Percentiles rank a stretch among this genome's conserved stretches.
Evolutionary conservation across 2,329 filamentous ascomycete species (phyloP).

Genomic region (Aspergillus novofumigatus): DNA sequence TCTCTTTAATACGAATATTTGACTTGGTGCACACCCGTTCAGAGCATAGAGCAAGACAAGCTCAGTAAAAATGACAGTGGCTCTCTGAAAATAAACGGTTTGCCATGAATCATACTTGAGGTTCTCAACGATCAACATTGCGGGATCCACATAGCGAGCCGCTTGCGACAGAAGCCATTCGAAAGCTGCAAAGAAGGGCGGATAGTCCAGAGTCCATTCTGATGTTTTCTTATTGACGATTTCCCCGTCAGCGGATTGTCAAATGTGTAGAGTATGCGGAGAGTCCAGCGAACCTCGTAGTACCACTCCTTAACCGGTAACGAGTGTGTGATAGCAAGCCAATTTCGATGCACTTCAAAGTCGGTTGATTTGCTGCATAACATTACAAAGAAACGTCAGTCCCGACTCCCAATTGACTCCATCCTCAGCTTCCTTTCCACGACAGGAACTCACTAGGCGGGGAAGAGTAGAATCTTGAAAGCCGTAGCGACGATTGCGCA

Average conservation of each 20-base stretch:
- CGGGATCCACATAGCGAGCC: slow-evolving; percentile 71
- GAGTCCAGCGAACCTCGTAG: slow-evolving; percentile 60
- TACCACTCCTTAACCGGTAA: slow-evolving; percentile 89
- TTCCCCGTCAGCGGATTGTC: slow-evolving; percentile 4
- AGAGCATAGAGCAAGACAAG: slow-evolving; percentile 79
- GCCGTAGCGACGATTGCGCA: slow-evolving; percentile 81
- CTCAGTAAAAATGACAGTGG: slow-evolving; percentile 83
- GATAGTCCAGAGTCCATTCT: slow-evolving; percentile 99
- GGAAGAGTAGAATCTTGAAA: slow-evolving; percentile 87
- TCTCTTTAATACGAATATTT: not conserved
- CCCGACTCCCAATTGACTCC: not conserved
- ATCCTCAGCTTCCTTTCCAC: not conserved
- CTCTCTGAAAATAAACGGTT: slow-evolving; percentile 87
- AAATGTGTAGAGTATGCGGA: not conserved
- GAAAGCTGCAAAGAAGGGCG: slow-evolving; percentile 95
- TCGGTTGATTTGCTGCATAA: slow-evolving; percentile 85
- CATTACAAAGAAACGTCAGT: not conserved
- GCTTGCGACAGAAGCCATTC: slow-evolving; percentile 86
- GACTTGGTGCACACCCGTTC: slow-evolving; percentile 54
- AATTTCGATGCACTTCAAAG: slow-evolving; percentile 98
- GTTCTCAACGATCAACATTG: slow-evolving; percentile 76
- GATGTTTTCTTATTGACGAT: slow-evolving; percentile 65
- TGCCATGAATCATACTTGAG: slow-evolving; percentile 87
- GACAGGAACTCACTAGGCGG: slow-evolving; percentile 71
- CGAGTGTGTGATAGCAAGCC: slow-evolving; percentile 92